Base-by-base conservation (phyloP, 345 rosid species). In the Citrus reticulata region DNA sequence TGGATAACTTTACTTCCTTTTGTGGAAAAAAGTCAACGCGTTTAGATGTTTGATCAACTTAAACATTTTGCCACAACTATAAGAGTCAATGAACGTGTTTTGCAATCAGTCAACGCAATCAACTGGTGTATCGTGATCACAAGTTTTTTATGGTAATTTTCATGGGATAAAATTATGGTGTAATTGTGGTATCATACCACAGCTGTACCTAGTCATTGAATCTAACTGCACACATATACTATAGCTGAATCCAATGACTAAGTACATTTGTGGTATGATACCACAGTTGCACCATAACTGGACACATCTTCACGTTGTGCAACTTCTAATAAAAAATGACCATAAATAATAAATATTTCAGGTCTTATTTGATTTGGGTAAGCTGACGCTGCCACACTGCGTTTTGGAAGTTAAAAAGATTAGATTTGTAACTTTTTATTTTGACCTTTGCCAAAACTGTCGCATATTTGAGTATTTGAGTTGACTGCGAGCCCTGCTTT, bases 201-300 rank as follows among this genome's bases (percentile, higher is more conserved):
- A 27, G 1, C 1, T 27, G 29, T 29, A 29, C 2, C 2, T 29
- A 29, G 0, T 29, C 1, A 29, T 29, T 29, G 2, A 0, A 29
- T 29, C 30, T 29, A 29, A 29, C 2, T 29, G 2, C 0, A 29
- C 0, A 29, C 30, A 29, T 29, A 0, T 29, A 29, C 0, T 29
- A 29, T 29, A 29, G 1, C 0, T 29, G 0, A 29, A 29, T 29
- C 0, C 0, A 29, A 29, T 29, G 0, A 0, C 0, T 29, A 29
- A 0, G 30, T 29, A 2, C 2, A 29, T 0, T 0, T 29, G 30
- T 29, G 30, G 2, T 29, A 29, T 29, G 30, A 0, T 29, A 29
- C 30, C 0, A 29, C 30, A 29, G 2, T 29, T 29, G 2, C 30
- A 29, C 30, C 30, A 29, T 29, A 29, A 29, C 2, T 29, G 0